Evolutionary conservation across 23 red algal species (phyloP), one percentile per base, ranked within the genome.

Genomic region (Gracilariopsis chorda): DNA sequence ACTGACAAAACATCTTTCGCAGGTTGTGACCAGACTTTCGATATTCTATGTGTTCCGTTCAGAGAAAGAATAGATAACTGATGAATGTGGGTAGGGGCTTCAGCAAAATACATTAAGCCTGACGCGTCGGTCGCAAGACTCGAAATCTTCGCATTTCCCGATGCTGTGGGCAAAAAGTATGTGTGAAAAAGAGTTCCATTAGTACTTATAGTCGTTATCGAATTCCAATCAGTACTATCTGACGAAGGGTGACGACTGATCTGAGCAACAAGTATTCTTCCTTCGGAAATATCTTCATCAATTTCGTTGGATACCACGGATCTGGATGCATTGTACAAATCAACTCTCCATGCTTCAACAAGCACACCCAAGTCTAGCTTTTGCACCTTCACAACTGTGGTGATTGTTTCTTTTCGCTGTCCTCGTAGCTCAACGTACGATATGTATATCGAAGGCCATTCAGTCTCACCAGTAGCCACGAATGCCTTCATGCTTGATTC

Each of bases 1-100:
- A 86, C 71, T 68, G 59, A 58, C 24, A 25, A 21, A 24, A 86
- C 45, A 17, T 86, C 37, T 46, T 52, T 2, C 30, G 59, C 36
- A 30, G 82, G 34, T 33, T 68, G 41, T 21, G 59, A 68, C 82
- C 82, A 86, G 19, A 86, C 7, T 27, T 68, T 55, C 27, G 63
- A 20, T 11, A 86, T 29, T 25, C 41, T 68, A 36, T 55, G 9
- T 17, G 36, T 53, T 40, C 63, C 63, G 33, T 64, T 69, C 39
- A 86, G 46, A 37, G 58, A 69, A 24, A 24, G 58, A 24, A 86
- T 36, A 23, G 62, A 19, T 39, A 86, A 20, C 0, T 65, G 82
- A 73, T 86, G 62, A 39, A 86, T 47, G 21, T 53, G 55, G 19
- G 57, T 48, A 11, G 82, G 82, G 16, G 57, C 43, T 35, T 86